Percentiles rank a stretch among this genome's conserved stretches.
Evolutionary conservation across 371 early-diverging fungal genomes (phyloP).

Genomic region (Sporodiniella umbellata): DNA sequence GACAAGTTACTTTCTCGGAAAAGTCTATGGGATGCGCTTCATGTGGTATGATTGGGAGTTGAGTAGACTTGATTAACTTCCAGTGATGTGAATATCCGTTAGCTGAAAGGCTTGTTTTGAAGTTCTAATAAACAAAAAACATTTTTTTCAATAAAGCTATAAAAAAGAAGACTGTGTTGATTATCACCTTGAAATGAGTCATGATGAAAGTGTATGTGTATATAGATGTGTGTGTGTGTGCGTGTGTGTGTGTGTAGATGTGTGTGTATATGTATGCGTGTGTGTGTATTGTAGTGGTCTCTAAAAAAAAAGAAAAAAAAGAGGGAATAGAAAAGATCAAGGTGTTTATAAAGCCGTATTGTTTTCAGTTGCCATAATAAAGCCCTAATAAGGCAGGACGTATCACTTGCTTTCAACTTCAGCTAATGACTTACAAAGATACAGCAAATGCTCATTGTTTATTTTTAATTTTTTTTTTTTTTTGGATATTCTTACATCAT

Average conservation of each 20-base stretch:
- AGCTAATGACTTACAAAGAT: too few species aligned
- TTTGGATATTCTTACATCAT: too few species aligned
- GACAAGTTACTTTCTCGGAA: slow-evolving; percentile 8
- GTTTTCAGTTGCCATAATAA: neutral
- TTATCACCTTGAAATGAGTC: slow-evolving; percentile 10
- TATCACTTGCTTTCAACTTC: neutral
- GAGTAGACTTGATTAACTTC: slow-evolving; percentile 18
- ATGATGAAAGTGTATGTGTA: too few species aligned
- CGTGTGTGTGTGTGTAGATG: too few species aligned
- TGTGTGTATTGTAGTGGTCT: neutral
- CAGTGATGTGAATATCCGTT: slow-evolving; percentile 24
- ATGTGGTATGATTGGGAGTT: neutral
- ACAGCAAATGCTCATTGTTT: too few species aligned
- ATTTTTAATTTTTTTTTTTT: too few species aligned
- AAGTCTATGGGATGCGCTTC: slow-evolving; percentile 3
- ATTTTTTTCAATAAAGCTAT: neutral
- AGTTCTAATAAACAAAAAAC: slow-evolving; percentile 5
- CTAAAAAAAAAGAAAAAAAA: slow-evolving; percentile 1
- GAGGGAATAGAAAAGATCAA: neutral
- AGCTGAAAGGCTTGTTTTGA: slow-evolving; percentile 13
- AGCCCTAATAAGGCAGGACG: neutral
- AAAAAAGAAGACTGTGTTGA: neutral
- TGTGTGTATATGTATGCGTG: too few species aligned
- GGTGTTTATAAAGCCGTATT: neutral
- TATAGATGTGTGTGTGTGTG: too few species aligned